Base-by-base conservation (phyloP, 2,329 filamentous ascomycete genomes). In the Monosporascus sp. region DNA sequence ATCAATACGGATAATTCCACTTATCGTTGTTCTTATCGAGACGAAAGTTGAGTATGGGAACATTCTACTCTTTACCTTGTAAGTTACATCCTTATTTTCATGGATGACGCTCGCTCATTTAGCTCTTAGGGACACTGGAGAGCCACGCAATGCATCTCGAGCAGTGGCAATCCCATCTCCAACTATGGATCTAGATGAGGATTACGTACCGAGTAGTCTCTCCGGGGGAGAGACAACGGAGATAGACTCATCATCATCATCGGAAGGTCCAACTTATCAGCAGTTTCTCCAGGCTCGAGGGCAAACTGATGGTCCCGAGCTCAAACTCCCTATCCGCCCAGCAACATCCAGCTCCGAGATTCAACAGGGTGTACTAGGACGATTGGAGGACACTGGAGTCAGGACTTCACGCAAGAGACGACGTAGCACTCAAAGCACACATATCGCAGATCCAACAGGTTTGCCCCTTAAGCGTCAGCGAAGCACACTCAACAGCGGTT, bases 401-500 rank as follows among this genome's bases (percentile, higher is more conserved):
- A 36, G 17, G 44, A 8, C 26, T 14, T 48, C 47, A 19, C 51
- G 27, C 22, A 48, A 50, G 41, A 56, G 51, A 24, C 62, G 61
- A 44, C 59, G 56, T 22, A 59, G 51, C 38, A 37, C 38, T 44
- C 27, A 48, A 53, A 47, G 31, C 48, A 27, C 24, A 56, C 64
- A 66, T 16, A 59, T 59, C 7, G 65, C 66, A 0, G 57, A 66
- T 17, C 58, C 61, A 20, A 52, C 60, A 5, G 49, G 49, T 24
- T 64, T 54, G 16, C 73, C 74, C 3, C 72, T 76, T 56, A 83
- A 83, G 61, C 73, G 78, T 34, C 68, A 67, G 47, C 76, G 67
- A 52, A 70, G 71, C 5, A 40, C 65, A 3, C 66, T 82, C 53
- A 81, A 77, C 56, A 58, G 58, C 6, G 69, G 68, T 5, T 84